phyloP scores from a whole-genome alignment of 2,329 filamentous ascomycete genomes.

The Mycosphaerella sp. region DNA sequence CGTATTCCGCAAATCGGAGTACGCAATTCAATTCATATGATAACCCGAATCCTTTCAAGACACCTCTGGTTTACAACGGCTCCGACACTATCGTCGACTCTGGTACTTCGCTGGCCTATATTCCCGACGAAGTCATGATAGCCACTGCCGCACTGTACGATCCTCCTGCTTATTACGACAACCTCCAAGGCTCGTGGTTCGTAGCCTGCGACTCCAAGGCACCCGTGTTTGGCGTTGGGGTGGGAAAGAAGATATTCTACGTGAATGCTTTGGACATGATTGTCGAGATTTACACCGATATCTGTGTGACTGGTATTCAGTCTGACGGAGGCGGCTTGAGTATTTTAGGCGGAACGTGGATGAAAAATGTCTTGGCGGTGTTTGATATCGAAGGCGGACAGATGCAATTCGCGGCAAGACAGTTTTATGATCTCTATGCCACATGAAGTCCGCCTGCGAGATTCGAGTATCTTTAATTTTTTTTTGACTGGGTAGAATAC shows the following conservation, averaged over 20 bases:
- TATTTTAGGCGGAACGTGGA: conserved; percentile 45
- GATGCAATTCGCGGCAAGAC: conserved; percentile 43
- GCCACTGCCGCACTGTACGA: conserved; percentile 39
- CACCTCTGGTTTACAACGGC: conserved; percentile 22
- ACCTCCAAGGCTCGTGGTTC: conserved; percentile 31
- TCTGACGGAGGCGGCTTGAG: conserved; percentile 31
- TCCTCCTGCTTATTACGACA: conserved; percentile 38
- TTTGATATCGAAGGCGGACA: conserved; percentile 46
- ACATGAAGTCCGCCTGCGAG: no score
- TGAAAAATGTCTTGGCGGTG: conserved; percentile 48
- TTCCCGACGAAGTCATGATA: conserved; percentile 36
- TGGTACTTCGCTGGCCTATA: conserved; percentile 40
- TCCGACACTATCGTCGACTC: conserved; percentile 43
- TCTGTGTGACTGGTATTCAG: conserved; percentile 34
- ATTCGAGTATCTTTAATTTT: no score
- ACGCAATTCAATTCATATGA: conserved; percentile 25
- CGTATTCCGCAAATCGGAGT: conserved; percentile 19
- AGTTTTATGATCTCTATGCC: conserved; percentile 20
- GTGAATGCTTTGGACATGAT: conserved; percentile 30
- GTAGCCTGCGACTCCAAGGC: conserved; percentile 41
- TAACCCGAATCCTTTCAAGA: conserved; percentile 20
- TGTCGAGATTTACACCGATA: conserved; percentile 15
- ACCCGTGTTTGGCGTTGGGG: conserved; percentile 39
- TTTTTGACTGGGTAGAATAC: no score
- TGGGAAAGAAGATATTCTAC: conserved; percentile 35